These are phyloP conservation scores for Tephrocybe rancida DNA, from an alignment of 768 basidiomycete species.

Conservation along the genomic window DNA sequence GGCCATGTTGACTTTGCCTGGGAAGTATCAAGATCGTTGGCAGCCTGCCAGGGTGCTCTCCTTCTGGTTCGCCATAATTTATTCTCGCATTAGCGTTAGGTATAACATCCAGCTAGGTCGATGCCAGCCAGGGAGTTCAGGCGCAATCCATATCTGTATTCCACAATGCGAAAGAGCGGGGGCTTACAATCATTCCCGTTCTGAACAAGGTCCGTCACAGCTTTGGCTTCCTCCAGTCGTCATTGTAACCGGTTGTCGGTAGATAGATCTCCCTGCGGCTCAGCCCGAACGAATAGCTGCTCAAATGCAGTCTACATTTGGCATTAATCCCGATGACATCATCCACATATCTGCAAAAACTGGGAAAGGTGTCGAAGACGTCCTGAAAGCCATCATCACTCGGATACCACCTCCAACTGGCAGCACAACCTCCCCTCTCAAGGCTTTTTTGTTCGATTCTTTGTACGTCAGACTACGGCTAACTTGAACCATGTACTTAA, in stretches of 20 bases:
- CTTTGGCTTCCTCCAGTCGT: background rate
- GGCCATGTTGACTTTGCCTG: constrained; percentile 99
- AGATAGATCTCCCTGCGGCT: constrained; percentile 94
- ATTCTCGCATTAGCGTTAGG: background rate
- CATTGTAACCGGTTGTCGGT: constrained; percentile 7
- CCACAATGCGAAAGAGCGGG: constrained; percentile 81
- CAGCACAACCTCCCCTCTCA: constrained; percentile 53
- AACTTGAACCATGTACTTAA: constrained; percentile 6
- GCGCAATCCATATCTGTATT: constrained; percentile 97
- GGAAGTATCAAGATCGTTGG: constrained; percentile 91
- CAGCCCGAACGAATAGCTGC: constrained; percentile 78
- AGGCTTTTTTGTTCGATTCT: constrained; percentile 93
- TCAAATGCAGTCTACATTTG: constrained; percentile 84
- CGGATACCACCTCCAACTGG: constrained; percentile 83
- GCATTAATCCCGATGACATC: constrained; percentile 72
- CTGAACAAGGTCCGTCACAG: constrained; percentile 75
- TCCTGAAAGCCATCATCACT: constrained; percentile 80
- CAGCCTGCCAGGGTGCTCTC: constrained; percentile 91
- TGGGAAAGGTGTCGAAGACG: constrained; percentile 76
- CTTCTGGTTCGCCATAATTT: constrained; percentile 42
- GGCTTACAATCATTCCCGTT: constrained; percentile 85
- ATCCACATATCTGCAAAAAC: constrained; percentile 92
- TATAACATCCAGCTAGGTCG: constrained; percentile 55
- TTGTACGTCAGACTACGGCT: constrained; percentile 52
- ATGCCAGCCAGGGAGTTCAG: constrained; percentile 97